These are phyloP conservation scores for Pyrus pyrifolia DNA, from an alignment of 306 rosid genomes.

Conservation along the genomic window DNA sequence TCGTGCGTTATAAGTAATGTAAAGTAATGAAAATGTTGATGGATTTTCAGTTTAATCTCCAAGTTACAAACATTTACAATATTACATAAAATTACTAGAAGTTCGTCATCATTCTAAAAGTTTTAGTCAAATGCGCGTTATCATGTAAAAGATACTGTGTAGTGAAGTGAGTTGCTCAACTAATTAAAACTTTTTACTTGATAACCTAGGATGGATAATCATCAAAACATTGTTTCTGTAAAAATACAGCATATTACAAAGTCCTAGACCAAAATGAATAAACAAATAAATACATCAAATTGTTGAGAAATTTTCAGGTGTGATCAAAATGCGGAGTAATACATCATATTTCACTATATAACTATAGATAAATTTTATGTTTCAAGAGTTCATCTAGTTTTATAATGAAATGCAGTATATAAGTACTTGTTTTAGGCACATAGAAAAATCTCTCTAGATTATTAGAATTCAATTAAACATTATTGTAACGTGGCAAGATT, in stretches of 20 bases:
- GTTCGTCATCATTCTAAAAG: neutral
- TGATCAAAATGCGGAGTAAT: too few species aligned
- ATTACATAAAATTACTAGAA: neutral
- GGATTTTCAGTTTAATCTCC: too few species aligned
- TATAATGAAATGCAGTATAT: too few species aligned
- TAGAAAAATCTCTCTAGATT: too few species aligned
- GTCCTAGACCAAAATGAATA: neutral
- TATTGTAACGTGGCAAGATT: neutral
- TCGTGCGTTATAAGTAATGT: neutral
- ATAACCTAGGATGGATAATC: neutral
- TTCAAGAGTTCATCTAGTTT: too few species aligned
- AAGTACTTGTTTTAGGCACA: too few species aligned
- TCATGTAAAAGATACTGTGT: neutral
- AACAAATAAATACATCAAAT: neutral
- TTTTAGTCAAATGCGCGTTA: neutral
- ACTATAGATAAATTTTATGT: too few species aligned
- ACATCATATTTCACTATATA: too few species aligned
- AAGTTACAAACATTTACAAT: neutral
- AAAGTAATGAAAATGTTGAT: too few species aligned
- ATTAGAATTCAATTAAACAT: neutral
- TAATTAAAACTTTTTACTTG: neutral
- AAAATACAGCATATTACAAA: neutral
- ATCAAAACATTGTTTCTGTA: neutral
- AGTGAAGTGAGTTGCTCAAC: neutral
- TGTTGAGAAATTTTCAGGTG: too few species aligned